A percentile compares a stretch with the other conserved stretches of the same genome.
Evolutionary conservation across 345 rosid genomes (phyloP).

Genomic region (Eucalyptus regnans): DNA sequence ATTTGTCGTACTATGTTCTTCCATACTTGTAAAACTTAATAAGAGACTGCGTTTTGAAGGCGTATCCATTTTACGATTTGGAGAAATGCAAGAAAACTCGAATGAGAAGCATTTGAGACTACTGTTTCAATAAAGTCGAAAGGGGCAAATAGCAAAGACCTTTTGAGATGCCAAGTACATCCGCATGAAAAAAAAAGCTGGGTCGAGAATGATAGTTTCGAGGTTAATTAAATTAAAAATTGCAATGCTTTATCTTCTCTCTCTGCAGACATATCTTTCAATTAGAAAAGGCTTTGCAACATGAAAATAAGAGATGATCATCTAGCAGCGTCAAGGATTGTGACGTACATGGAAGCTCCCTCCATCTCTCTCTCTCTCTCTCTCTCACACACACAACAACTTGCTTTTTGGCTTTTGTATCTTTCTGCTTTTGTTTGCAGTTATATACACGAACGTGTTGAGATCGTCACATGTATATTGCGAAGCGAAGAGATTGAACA

Average conservation of each 20-base stretch:
- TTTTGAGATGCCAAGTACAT: neutral
- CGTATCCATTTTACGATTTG: neutral
- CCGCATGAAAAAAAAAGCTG: neutral
- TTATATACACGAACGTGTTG: neutral
- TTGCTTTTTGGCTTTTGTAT: neutral
- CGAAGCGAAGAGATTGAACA: neutral
- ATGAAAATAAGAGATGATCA: neutral
- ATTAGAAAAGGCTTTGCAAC: neutral
- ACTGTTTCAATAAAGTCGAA: neutral
- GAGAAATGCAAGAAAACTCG: neutral
- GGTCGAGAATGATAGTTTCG: neutral
- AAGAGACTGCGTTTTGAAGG: neutral
- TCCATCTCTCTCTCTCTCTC: too few species aligned
- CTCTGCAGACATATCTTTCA: neutral
- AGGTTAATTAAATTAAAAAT: neutral
- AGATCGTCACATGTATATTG: neutral
- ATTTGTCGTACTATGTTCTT: neutral
- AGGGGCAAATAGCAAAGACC: neutral
- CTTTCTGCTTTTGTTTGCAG: neutral
- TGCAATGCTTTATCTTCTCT: neutral
- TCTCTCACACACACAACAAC: neutral
- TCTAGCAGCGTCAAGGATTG: neutral
- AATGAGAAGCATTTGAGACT: neutral
- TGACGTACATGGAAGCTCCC: constrained; percentile 32
- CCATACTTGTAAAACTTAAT: neutral